Conservation (phyloP, 331 rosid genomes). For the Rhamnella rubrinervis region DNA sequence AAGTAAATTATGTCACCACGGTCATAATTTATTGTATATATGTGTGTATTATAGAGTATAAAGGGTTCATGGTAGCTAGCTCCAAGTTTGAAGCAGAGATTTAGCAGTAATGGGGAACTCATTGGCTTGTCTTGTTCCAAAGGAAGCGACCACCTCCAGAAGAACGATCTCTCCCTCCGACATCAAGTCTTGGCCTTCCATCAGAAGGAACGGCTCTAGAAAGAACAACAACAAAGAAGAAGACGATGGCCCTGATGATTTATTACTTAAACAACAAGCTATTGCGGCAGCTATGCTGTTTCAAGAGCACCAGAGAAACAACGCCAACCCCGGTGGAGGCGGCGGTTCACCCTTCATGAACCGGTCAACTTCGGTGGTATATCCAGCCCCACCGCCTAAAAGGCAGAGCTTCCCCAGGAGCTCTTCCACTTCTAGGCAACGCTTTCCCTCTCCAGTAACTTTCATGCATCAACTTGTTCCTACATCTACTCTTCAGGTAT, state of each 20-base stretch:
- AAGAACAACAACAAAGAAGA: constrained; percentile 32
- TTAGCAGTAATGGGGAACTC: constrained; percentile 32
- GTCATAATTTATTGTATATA: no score
- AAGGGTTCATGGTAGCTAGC: no score
- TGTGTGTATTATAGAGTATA: no score
- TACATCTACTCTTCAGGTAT: constrained; percentile 23
- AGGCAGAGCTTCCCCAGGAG: constrained; percentile 51
- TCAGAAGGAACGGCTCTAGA: constrained; percentile 37
- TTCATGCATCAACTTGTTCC: constrained; percentile 66
- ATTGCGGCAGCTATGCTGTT: constrained; percentile 74
- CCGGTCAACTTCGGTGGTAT: constrained; percentile 74
- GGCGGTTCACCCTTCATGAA: constrained; percentile 31
- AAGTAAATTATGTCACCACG: no score
- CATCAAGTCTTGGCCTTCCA: constrained; percentile 19
- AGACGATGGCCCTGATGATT: constrained; percentile 20
- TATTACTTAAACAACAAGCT: constrained; percentile 62
- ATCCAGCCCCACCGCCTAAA: constrained; percentile 47
- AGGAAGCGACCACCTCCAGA: constrained; percentile 4
- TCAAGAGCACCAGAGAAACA: constrained; percentile 50
- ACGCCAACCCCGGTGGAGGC: constrained; percentile 2
- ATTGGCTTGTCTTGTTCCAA: constrained; percentile 25
- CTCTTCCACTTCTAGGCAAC: constrained; percentile 62
- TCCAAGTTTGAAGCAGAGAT: background rate
- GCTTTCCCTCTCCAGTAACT: constrained; percentile 57
- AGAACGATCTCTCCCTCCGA: constrained; percentile 2